phyloP scores from a whole-genome alignment of 805 yeast genomes.

The Candida maesae region DNA sequence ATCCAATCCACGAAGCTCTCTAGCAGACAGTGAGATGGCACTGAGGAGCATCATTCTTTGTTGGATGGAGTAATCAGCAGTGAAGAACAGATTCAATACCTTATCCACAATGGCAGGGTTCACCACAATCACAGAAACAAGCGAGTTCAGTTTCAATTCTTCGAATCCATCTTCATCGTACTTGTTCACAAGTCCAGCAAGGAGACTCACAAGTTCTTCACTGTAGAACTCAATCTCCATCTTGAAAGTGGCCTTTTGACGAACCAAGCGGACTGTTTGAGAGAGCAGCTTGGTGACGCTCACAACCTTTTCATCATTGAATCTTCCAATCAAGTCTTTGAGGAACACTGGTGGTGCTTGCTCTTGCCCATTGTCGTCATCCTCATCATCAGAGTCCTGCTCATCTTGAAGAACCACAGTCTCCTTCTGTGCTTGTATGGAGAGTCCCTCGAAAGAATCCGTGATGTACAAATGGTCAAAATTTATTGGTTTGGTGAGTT shows the following conservation, averaged over 20 bases:
- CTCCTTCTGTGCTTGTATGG: constrained; percentile 9
- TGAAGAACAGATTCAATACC: constrained; percentile 42
- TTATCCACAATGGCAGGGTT: constrained; percentile 42
- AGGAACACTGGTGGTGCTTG: constrained; percentile 63
- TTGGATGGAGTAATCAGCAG: constrained; percentile 79
- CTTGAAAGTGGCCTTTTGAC: constrained; percentile 59
- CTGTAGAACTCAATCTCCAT: constrained; percentile 59
- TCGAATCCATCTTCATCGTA: constrained; percentile 60
- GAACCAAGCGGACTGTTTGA: constrained; percentile 50
- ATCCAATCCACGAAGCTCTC: constrained; percentile 63
- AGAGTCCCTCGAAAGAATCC: constrained; percentile 8
- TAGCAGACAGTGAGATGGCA: constrained; percentile 63
- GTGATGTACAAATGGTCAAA: constrained; percentile 16
- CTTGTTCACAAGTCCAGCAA: constrained; percentile 54
- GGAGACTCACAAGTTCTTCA: constrained; percentile 44
- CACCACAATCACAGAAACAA: constrained; percentile 61
- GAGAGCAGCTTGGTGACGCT: constrained; percentile 41
- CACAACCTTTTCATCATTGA: constrained; percentile 41
- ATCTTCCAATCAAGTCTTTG: constrained; percentile 62
- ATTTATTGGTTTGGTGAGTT: constrained; percentile 8
- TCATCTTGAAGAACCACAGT: constrained; percentile 22
- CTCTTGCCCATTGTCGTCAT: constrained; percentile 31
- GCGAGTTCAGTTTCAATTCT: constrained; percentile 54
- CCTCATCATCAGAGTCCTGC: constrained; percentile 27
- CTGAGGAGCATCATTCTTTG: constrained; percentile 70